Evolutionary conservation across 805 yeast genomes (phyloP).

Genomic region (Barnettozyma sp.): DNA sequence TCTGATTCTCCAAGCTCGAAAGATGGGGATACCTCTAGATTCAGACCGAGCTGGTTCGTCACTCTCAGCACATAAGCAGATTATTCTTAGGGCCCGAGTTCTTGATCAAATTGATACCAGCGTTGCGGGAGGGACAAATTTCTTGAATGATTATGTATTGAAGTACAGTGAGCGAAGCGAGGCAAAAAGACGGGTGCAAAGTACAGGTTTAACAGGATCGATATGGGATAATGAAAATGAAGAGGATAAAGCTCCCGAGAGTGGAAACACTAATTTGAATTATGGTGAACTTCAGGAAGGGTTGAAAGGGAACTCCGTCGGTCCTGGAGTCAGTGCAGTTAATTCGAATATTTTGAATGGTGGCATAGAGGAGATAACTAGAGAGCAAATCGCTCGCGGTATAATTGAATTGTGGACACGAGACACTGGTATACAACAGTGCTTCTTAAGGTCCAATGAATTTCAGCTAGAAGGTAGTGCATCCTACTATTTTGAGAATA

Average conservation of each 20-base stretch:
- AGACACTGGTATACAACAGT: slow-evolving; percentile 59
- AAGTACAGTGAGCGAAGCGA: slow-evolving; percentile 53
- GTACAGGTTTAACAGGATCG: slow-evolving; percentile 46
- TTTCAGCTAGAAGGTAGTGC: slow-evolving; percentile 86
- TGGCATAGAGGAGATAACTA: slow-evolving; percentile 19
- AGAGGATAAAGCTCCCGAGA: slow-evolving; percentile 5
- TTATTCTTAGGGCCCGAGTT: slow-evolving; percentile 49
- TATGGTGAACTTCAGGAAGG: slow-evolving; percentile 19
- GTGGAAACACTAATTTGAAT: slow-evolving; percentile 4
- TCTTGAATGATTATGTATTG: slow-evolving; percentile 56
- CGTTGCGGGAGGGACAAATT: slow-evolving; percentile 58
- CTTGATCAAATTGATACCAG: slow-evolving; percentile 56
- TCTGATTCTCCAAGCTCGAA: slow-evolving; percentile 68
- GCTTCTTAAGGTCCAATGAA: slow-evolving; percentile 56
- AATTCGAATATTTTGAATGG: slow-evolving; percentile 12
- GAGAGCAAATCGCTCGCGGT: slow-evolving; percentile 63
- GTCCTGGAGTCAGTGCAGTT: slow-evolving; percentile 23
- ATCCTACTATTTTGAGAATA: slow-evolving; percentile 69
- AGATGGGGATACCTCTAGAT: slow-evolving; percentile 53
- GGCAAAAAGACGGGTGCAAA: slow-evolving; percentile 40
- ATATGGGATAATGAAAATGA: slow-evolving; percentile 21
- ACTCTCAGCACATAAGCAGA: slow-evolving; percentile 40
- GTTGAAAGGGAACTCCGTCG: slow-evolving; percentile 15
- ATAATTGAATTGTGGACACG: slow-evolving; percentile 60
- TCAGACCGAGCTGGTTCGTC: slow-evolving; percentile 52